Percentiles rank a stretch among this genome's conserved stretches.
These are phyloP conservation scores for Salix suchowensis DNA, from an alignment of 345 rosid genomes.

Conservation along the genomic window DNA sequence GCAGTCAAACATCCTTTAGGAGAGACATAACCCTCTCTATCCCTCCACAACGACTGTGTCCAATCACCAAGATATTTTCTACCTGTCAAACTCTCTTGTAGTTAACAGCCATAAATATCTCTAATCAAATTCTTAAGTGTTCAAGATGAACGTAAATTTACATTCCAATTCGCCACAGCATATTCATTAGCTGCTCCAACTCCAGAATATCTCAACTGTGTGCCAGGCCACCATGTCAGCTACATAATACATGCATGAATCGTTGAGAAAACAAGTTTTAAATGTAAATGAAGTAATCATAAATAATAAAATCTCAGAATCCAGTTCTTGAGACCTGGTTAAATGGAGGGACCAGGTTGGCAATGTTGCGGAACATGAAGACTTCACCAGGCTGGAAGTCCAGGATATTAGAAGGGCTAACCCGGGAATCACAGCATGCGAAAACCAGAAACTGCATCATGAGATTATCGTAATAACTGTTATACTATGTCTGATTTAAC, in stretches of 20 bases:
- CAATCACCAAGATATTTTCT: slow-evolving; percentile 20
- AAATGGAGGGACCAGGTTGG: slow-evolving; percentile 49
- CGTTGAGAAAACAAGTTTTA: neutral
- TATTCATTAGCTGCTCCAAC: slow-evolving; percentile 24
- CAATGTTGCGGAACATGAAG: slow-evolving; percentile 47
- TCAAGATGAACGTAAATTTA: neutral
- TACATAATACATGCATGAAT: neutral
- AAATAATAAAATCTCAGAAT: neutral
- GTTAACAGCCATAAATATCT: neutral
- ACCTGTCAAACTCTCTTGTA: slow-evolving; percentile 4
- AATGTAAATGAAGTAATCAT: too few species aligned
- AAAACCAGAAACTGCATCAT: slow-evolving; percentile 21
- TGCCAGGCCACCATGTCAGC: neutral
- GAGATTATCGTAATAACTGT: neutral
- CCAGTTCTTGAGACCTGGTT: slow-evolving; percentile 31
- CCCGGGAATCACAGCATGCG: slow-evolving; percentile 52
- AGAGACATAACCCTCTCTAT: slow-evolving; percentile 18
- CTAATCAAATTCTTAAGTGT: neutral
- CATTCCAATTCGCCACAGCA: slow-evolving; percentile 3
- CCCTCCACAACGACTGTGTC: slow-evolving; percentile 27
- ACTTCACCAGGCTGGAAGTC: slow-evolving; percentile 52
- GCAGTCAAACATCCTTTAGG: slow-evolving; percentile 9
- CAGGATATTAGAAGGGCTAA: slow-evolving; percentile 48
- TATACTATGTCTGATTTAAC: neutral
- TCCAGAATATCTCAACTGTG: slow-evolving; percentile 18